Conservation (phyloP, 352 stramenopile species). For the Phytophthora multivora region DNA sequence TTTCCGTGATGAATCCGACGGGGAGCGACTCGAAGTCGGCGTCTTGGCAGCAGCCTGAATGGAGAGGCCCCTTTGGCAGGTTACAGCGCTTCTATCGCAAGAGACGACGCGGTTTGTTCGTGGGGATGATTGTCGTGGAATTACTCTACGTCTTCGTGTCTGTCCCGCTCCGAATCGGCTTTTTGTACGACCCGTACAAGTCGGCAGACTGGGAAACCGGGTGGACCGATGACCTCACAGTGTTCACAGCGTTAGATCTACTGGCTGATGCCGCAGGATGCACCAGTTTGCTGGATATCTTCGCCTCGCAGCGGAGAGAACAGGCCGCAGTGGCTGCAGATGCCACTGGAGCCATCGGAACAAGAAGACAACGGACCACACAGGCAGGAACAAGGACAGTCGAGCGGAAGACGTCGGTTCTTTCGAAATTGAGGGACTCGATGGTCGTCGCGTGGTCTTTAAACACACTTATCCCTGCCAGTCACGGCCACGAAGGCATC, state of each 20-base stretch:
- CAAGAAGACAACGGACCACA: constrained; percentile 8
- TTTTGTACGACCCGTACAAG: constrained; percentile 65
- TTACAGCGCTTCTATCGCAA: constrained; percentile 23
- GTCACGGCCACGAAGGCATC: constrained; percentile 39
- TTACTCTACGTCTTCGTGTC: constrained; percentile 62
- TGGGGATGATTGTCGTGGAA: constrained; percentile 33
- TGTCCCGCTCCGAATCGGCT: constrained; percentile 68
- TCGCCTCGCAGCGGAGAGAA: constrained; percentile 40
- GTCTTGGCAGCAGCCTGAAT: not conserved
- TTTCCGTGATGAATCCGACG: not conserved
- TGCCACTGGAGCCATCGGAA: constrained; percentile 20
- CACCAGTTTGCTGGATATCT: constrained; percentile 58
- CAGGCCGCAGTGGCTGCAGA: constrained; percentile 42
- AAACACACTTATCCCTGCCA: constrained; percentile 58
- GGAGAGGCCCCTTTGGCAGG: not conserved
- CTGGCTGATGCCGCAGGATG: constrained; percentile 52
- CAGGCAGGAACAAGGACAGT: constrained; percentile 5
- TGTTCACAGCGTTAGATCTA: constrained; percentile 56
- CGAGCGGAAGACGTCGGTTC: constrained; percentile 12
- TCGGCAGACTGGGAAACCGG: constrained; percentile 4
- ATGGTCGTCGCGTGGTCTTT: constrained; percentile 59
- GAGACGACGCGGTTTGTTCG: constrained; percentile 27
- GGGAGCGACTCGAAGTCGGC: not conserved
- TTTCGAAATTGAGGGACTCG: constrained; percentile 37
- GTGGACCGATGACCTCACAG: constrained; percentile 55